Percentiles rank a stretch among this genome's conserved stretches.
Conservation (phyloP, 257 asterid genomes). For the Nicotiana attenuata region DNA sequence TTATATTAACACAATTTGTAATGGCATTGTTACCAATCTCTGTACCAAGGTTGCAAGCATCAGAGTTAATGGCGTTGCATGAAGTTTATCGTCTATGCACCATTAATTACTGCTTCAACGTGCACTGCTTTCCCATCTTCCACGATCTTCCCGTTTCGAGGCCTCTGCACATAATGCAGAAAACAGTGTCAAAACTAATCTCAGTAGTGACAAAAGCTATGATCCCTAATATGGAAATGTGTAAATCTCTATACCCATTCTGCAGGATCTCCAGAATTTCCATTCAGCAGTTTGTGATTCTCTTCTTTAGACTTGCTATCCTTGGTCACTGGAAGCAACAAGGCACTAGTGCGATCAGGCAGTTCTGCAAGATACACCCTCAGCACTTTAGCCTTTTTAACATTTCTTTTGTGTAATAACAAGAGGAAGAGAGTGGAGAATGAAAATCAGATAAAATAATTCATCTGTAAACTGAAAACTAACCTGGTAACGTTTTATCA, state of each 20-base stretch:
- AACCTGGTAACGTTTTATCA: conserved; percentile 86
- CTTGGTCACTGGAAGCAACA: conserved; percentile 71
- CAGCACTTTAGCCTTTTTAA: neutral
- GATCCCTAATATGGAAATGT: neutral
- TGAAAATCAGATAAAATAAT: neutral
- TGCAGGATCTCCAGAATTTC: conserved; percentile 62
- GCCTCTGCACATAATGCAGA: conserved; percentile 45
- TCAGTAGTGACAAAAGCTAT: neutral
- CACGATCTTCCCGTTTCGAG: conserved; percentile 84
- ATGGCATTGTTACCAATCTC: neutral
- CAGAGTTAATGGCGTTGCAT: neutral
- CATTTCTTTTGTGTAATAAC: neutral
- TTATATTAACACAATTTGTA: neutral
- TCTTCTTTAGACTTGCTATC: conserved; percentile 68
- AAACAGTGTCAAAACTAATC: conserved; percentile 2
- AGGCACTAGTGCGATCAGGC: conserved; percentile 70
- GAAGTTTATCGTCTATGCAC: conserved; percentile 28
- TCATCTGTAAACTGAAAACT: neutral
- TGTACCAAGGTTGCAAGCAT: neutral
- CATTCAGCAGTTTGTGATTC: conserved; percentile 72
- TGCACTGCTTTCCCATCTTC: conserved; percentile 74
- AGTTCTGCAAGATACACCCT: conserved; percentile 41
- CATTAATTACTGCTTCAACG: conserved; percentile 65
- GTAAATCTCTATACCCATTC: conserved; percentile 56
- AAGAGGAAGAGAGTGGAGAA: neutral